Percentiles rank a stretch among this genome's conserved stretches.
Evolutionary conservation across 192 early-diverging fungal species (phyloP).

Genomic region (Backusella tarrabulga): DNA sequence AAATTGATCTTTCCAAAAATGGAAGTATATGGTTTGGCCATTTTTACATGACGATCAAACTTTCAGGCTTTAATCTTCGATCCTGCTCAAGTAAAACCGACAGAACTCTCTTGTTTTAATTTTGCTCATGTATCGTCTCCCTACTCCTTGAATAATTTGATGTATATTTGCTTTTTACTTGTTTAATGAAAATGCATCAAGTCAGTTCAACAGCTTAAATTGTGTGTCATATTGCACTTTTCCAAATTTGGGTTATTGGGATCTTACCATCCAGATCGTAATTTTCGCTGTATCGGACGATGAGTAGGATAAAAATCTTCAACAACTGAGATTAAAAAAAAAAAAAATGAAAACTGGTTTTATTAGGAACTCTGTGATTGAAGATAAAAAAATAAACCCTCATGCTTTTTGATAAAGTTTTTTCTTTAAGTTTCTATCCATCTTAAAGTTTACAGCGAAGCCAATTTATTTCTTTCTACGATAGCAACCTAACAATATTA

Average conservation of each 20-base stretch:
- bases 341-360: background rate
- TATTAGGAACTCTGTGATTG: background rate
- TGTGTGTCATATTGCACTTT: background rate
- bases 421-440: background rate
- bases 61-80: background rate
- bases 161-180: background rate
- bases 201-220: background rate
- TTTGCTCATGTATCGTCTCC: background rate
- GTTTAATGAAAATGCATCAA: background rate
- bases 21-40: background rate
- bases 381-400: background rate
- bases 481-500: too few relatives aligned
- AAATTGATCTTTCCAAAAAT: background rate
- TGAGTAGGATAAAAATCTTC: background rate
- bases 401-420: background rate
- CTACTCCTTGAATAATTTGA: background rate
- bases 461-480: too few relatives aligned
- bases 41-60: background rate
- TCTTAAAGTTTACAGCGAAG: too few relatives aligned
- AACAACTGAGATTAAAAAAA: background rate
- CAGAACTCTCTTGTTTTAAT: background rate
- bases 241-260: background rate
- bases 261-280: background rate
- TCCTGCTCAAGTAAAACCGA: background rate
- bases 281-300: conserved; percentile 1